phyloP scores from a whole-genome alignment of 352 stramenopile genomes.

The Pythium plurisporium region DNA sequence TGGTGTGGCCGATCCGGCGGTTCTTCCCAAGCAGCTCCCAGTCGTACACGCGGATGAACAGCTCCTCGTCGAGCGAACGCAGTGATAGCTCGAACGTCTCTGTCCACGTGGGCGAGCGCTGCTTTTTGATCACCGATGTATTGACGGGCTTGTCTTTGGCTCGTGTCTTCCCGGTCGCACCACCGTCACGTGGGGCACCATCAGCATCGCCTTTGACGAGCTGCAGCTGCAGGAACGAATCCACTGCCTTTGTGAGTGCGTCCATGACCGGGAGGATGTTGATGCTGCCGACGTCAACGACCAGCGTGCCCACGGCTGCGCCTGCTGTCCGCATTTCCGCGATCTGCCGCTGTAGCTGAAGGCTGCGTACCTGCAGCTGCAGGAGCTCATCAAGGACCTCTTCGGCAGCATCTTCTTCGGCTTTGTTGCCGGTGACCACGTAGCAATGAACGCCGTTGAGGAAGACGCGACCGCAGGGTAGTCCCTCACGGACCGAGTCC shows the following conservation, averaged over 20 bases:
- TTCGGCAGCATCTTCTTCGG: constrained; percentile 62
- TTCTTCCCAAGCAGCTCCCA: constrained; percentile 49
- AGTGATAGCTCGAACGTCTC: constrained; percentile 58
- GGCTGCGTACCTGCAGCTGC: constrained; percentile 28
- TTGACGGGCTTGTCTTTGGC: constrained; percentile 28
- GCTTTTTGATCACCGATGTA: constrained; percentile 59
- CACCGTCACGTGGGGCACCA: not conserved
- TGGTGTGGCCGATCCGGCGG: constrained; percentile 40
- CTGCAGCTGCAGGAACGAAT: constrained; percentile 53
- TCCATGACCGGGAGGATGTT: constrained; percentile 67
- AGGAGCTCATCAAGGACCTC: constrained; percentile 62
- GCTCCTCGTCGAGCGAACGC: constrained; percentile 36
- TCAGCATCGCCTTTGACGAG: constrained; percentile 4
- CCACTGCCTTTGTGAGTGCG: constrained; percentile 42
- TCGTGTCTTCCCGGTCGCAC: not conserved
- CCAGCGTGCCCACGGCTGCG: constrained; percentile 33
- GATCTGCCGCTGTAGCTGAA: constrained; percentile 44
- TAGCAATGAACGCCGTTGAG: constrained; percentile 70
- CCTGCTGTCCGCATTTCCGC: constrained; percentile 23
- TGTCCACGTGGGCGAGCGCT: constrained; percentile 53
- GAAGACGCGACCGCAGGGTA: constrained; percentile 52
- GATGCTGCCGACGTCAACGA: constrained; percentile 54
- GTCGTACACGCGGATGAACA: constrained; percentile 53
- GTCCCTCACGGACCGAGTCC: constrained; percentile 22
- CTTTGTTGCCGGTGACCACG: constrained; percentile 62